A percentile compares a stretch with the other conserved stretches of the same genome.
These are phyloP conservation scores for Persicaria maculosa DNA, from an alignment of 148 eudicot species.

Conservation along the genomic window DNA sequence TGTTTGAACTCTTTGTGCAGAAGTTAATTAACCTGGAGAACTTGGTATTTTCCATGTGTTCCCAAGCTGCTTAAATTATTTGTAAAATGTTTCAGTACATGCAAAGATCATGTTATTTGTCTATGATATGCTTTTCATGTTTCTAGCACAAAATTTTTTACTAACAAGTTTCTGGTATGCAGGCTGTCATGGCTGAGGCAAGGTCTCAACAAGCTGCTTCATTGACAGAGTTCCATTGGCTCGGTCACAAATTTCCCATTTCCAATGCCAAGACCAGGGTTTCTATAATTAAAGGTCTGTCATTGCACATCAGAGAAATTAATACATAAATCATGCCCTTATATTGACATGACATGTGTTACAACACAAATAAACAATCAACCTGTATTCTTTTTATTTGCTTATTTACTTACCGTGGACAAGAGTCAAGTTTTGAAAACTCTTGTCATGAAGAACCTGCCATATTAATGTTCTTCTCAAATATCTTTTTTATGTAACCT, in stretches of 20 bases:
- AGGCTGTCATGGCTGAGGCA: constrained; percentile 98
- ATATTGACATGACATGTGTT: not conserved
- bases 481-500: not conserved
- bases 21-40: not conserved
- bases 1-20: not conserved
- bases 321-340: not conserved
- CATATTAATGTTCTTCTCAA: not conserved
- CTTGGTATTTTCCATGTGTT: not conserved
- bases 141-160: not conserved
- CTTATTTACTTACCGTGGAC: not conserved
- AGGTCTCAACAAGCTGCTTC: constrained; percentile 99
- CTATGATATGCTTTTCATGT: not conserved
- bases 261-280: constrained; percentile 97
- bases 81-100: not conserved
- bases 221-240: constrained; percentile 95
- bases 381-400: not conserved
- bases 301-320: not conserved
- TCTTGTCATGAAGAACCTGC: not conserved
- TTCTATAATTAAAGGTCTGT: constrained; percentile 78
- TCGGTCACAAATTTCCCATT: constrained; percentile 79
- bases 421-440: not conserved
- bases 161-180: constrained; percentile 14
- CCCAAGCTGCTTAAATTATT: not conserved
- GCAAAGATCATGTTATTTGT: not conserved
- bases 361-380: not conserved